Base-by-base conservation (phyloP, 495 filamentous ascomycete species). In the Aspergillus campestris region DNA sequence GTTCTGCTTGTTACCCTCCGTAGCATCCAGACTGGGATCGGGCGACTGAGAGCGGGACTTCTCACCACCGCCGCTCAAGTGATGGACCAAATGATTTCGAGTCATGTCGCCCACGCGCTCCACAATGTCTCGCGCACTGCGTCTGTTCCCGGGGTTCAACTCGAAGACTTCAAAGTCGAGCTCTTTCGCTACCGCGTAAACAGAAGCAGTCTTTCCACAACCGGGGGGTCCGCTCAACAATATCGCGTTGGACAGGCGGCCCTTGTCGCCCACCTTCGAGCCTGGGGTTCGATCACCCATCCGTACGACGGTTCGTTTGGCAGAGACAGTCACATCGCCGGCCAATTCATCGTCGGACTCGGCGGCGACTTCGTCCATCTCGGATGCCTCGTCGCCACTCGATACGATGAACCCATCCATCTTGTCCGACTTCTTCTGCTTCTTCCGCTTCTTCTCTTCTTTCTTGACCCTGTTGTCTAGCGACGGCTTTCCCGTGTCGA, bases 61-160 rank as follows among this genome's bases (percentile, higher is more conserved):
- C 3, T 64, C 56, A 14, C 56, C 55, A 12, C 46, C 42, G 15
- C 56, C 50, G 29, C 62, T 60, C 12, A 65, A 45, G 7, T 79
- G 74, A 46, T 80, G 79, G 32, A 97, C 91, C 4, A 92, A 79
- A 62, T 99, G 94, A 52, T 97, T 97, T 47, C 80, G 80, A 10
- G 88, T 90, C 94, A 97, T 96, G 60, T 97, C 89, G 5, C 92
- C 94, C 12, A 99, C 87, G 44, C 77, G 89, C 42, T 96, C 92
- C 7, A 94, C 56, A 38, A 99, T 78, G 57, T 99, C 94, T 58
- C 85, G 89, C 8, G 88, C 94, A 59, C 79, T 94, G 38, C 94
- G 72, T 45, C 89, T 79, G 52, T 73, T 86, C 34, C 87, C 78
- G 6, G 91, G 60, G 51, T 94, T 95, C 55, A 99, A 86, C 63